Evolutionary conservation across 75 land plant genomes (phyloP).

Genomic region (Picea glauca): DNA sequence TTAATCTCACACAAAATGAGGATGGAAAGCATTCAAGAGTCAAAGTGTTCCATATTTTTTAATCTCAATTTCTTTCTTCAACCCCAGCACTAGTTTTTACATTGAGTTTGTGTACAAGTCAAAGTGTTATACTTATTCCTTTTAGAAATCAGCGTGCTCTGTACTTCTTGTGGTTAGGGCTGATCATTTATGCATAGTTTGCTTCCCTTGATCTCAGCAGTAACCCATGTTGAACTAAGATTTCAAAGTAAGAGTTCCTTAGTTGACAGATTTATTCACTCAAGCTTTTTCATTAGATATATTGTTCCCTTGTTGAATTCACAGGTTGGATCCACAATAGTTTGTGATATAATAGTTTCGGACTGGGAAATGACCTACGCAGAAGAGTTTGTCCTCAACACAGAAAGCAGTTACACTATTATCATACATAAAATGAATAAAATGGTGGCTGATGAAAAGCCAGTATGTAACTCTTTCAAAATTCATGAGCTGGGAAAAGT

Average conservation of each 20-base stretch:
- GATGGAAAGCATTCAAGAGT: neutral
- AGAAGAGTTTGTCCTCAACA: slow-evolving; percentile 59
- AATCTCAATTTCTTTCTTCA: too few relatives aligned
- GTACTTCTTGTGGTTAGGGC: too few relatives aligned
- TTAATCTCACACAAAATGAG: neutral
- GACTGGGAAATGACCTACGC: slow-evolving; percentile 71
- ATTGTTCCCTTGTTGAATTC: neutral
- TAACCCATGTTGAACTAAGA: neutral
- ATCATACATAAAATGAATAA: slow-evolving; percentile 59
- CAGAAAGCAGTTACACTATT: slow-evolving; percentile 48
- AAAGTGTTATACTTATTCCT: too few relatives aligned
- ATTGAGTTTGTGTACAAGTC: too few relatives aligned
- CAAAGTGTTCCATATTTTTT: too few relatives aligned
- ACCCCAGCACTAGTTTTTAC: too few relatives aligned
- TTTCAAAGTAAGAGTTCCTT: too few relatives aligned
- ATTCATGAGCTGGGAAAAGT: slow-evolving; percentile 51
- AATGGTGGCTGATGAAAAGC: slow-evolving; percentile 43
- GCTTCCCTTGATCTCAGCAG: neutral
- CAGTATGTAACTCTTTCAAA: slow-evolving; percentile 44
- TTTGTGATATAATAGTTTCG: slow-evolving; percentile 63
- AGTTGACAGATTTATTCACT: neutral
- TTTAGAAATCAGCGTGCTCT: too few relatives aligned
- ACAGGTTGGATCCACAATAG: slow-evolving; percentile 29
- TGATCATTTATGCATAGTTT: neutral
- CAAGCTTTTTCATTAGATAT: neutral